Base-by-base conservation (phyloP, 129 eudicot species). In the Oenanthe sinensis region DNA sequence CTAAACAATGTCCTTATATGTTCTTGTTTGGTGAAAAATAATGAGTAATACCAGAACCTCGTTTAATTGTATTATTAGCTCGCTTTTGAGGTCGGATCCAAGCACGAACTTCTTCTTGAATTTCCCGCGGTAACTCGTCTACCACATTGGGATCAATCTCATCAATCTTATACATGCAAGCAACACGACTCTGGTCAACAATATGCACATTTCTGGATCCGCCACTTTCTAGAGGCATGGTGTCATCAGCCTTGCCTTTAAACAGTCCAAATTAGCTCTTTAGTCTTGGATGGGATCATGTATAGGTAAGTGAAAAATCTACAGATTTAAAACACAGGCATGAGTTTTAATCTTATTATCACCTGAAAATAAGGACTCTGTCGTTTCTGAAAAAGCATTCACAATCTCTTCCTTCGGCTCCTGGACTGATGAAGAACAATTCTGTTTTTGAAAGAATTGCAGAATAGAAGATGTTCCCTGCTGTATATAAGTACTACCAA, bases 71-170 rank as follows among this genome's bases (percentile, higher is more conserved):
- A 65, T 79, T 89, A 54, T 79, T 89, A 54, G 86, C 81, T 68
- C 82, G 92, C 79, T 92, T 92, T 67, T 82, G 86, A 62, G 97
- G 96, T 76, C 83, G 90, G 42, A 92, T 74, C 90, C 86, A 87
- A 12, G 84, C 86, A 42, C 85, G 81, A 37, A 95, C 44, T 78
- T 95, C 97, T 82, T 87, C 88, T 77, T 86, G 98, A 72, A 95
- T 90, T 78, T 95, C 92, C 5, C 40, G 77, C 11, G 98, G 97
- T 54, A 95, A 88, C 81, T 95, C 96, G 8, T 89, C 82, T 63
- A 95, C 44, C 74, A 92, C 87, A 48, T 84, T 69, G 50, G 86
- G 97, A 79, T 95, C 99, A 50, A 95, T 95, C 79, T 92, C 97
- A 79, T 90, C 90, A 76, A 75, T 74, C 76, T 91, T 85, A 83